Evolutionary conservation across 2,329 filamentous ascomycete genomes (phyloP).

Genomic region (Curvularia spicifera): DNA sequence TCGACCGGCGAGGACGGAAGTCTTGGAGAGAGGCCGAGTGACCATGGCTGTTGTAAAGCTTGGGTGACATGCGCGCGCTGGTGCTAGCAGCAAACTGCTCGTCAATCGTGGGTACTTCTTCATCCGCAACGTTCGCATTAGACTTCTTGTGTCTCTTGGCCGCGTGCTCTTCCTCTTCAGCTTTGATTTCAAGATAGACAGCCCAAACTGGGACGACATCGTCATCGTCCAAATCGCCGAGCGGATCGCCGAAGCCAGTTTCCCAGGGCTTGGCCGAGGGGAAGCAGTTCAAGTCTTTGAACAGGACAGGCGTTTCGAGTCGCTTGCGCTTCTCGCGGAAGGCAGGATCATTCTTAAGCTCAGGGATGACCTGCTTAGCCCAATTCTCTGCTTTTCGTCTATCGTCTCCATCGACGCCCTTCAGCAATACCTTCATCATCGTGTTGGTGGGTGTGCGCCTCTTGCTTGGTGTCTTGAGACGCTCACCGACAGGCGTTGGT

Average conservation of each 20-base stretch:
- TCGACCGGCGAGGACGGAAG: constrained; percentile 40
- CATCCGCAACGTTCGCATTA: constrained; percentile 17
- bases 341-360: constrained; percentile 26
- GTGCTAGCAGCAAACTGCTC: constrained; percentile 22
- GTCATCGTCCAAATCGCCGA: constrained; percentile 37
- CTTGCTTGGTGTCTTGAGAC: constrained; percentile 24
- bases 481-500: constrained; percentile 40
- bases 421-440: constrained; percentile 27
- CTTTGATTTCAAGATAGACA: constrained; percentile 35
- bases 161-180: constrained; percentile 29
- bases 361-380: constrained; percentile 32
- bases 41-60: constrained; percentile 33
- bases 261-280: constrained; percentile 44
- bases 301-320: constrained; percentile 32
- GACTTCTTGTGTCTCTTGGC: constrained; percentile 34
- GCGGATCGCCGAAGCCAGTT: constrained; percentile 38
- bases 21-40: constrained; percentile 32
- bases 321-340: constrained; percentile 40
- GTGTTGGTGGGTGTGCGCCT: constrained; percentile 23
- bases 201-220: constrained; percentile 42
- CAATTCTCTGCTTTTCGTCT: constrained; percentile 32
- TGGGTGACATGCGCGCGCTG: constrained; percentile 8
- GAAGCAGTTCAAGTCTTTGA: constrained; percentile 37
- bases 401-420: constrained; percentile 31
- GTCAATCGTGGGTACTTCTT: constrained; percentile 32